Conservation (phyloP, 2,329 filamentous ascomycete species). For the Trichoderma citrinoviride region DNA sequence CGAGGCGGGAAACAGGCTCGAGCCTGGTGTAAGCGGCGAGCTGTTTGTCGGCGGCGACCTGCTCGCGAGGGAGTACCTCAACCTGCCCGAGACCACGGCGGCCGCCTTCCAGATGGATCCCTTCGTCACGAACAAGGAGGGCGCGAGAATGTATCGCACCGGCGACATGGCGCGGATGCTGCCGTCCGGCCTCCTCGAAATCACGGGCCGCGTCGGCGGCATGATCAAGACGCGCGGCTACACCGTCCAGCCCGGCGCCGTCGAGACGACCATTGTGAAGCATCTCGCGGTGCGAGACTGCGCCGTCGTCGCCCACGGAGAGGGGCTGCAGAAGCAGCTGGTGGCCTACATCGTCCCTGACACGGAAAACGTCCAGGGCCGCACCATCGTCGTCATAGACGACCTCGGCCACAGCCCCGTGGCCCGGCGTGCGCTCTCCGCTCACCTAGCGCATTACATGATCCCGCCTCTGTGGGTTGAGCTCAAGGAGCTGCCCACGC, state of each 20-base stretch:
- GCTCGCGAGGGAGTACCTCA: slow-evolving; percentile 74
- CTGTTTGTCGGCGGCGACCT: slow-evolving; percentile 72
- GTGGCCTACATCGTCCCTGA: slow-evolving; percentile 75
- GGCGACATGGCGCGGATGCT: slow-evolving; percentile 69
- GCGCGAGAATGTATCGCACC: slow-evolving; percentile 70
- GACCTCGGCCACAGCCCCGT: slow-evolving; percentile 68
- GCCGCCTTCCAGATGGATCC: slow-evolving; percentile 67
- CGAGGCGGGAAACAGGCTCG: slow-evolving; percentile 63
- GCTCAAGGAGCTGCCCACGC: slow-evolving; percentile 67
- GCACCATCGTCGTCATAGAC: slow-evolving; percentile 63
- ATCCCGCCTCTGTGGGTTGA: slow-evolving; percentile 76
- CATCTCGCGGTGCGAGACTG: slow-evolving; percentile 69
- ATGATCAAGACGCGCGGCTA: slow-evolving; percentile 83
- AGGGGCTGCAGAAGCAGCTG: slow-evolving; percentile 71
- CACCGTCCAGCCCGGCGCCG: slow-evolving; percentile 72
- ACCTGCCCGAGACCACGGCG: slow-evolving; percentile 73
- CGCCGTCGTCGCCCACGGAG: slow-evolving; percentile 70
- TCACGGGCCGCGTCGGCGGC: slow-evolving; percentile 70
- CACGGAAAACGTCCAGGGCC: slow-evolving; percentile 54
- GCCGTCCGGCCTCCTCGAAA: slow-evolving; percentile 66
- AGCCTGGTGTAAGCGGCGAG: slow-evolving; percentile 64
- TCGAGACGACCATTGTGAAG: slow-evolving; percentile 69
- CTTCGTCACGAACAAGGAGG: slow-evolving; percentile 54
- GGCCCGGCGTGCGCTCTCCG: slow-evolving; percentile 62
- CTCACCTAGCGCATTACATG: slow-evolving; percentile 77